Evolutionary conservation across 805 yeast genomes (phyloP).

Genomic region (Hanseniaspora singularis): DNA sequence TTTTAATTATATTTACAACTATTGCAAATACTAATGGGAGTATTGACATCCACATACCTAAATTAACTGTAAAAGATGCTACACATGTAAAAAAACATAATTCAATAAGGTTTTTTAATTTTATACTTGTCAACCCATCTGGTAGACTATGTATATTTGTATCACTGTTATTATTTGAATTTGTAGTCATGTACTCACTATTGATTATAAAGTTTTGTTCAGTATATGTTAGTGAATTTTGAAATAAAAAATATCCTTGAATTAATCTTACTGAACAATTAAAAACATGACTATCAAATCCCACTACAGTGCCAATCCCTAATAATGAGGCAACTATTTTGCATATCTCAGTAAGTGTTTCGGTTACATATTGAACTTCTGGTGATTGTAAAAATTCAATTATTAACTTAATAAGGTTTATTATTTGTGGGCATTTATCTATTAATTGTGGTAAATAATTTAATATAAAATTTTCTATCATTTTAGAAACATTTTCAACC

Average conservation of each 20-base stretch:
- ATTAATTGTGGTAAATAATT: not conserved
- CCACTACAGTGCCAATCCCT: not conserved
- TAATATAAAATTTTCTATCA: not conserved
- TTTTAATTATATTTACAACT: too few species aligned
- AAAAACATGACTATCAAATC: not conserved
- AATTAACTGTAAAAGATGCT: too few species aligned
- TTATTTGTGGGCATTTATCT: not conserved
- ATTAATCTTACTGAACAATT: not conserved
- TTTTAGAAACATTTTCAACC: too few species aligned
- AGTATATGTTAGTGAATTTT: not conserved
- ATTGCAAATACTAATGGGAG: too few species aligned
- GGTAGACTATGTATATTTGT: too few species aligned
- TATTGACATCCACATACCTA: too few species aligned
- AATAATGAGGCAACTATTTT: not conserved
- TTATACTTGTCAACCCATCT: too few species aligned
- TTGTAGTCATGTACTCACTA: not conserved
- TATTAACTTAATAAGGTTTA: not conserved
- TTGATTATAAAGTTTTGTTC: not conserved
- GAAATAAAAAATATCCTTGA: not conserved
- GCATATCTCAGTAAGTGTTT: not conserved
- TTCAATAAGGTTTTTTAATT: too few species aligned
- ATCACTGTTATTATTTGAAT: not conserved
- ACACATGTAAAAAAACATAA: too few species aligned
- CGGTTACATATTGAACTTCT: not conserved
- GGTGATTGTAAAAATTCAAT: constrained; percentile 2